Conservation (phyloP, 306 rosid genomes). For the Glycine latifolia region DNA sequence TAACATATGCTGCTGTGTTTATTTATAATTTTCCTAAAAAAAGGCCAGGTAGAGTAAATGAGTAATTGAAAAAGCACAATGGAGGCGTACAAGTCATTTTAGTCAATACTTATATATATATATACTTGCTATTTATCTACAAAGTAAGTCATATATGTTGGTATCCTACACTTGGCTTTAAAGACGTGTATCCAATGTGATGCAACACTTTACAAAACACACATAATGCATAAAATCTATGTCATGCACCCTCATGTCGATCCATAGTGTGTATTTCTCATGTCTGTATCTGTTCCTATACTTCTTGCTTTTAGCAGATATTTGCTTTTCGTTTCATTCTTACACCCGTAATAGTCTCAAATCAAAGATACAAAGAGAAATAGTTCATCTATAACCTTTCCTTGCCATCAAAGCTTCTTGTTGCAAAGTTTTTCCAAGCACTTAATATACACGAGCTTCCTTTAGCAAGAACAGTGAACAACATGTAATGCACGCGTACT, state of each 20-base stretch:
- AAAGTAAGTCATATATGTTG: neutral
- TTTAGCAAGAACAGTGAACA: neutral
- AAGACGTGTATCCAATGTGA: constrained; percentile 9
- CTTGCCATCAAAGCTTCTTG: constrained; percentile 27
- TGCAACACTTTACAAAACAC: neutral
- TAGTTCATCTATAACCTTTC: constrained; percentile 1
- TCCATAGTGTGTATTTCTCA: neutral
- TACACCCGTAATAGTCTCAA: neutral
- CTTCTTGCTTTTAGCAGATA: constrained; percentile 21
- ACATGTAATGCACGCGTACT: neutral
- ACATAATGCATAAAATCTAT: neutral
- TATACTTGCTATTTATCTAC: neutral
- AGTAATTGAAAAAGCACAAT: constrained; percentile 23
- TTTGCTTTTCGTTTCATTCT: constrained; percentile 16
- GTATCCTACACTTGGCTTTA: constrained; percentile 1
- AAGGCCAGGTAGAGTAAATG: neutral
- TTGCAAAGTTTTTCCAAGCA: neutral
- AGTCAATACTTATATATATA: neutral
- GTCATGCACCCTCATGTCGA: neutral
- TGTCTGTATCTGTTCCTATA: constrained; percentile 14
- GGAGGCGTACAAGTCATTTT: constrained; percentile 24
- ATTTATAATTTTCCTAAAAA: neutral
- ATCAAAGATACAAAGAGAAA: constrained; percentile 20
- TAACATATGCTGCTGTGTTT: too few species aligned
- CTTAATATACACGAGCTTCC: neutral